Evolutionary conservation across 106 monocot species (phyloP), one percentile per base, ranked within the genome.

Genomic region (Dioscorea zingiberensis): DNA sequence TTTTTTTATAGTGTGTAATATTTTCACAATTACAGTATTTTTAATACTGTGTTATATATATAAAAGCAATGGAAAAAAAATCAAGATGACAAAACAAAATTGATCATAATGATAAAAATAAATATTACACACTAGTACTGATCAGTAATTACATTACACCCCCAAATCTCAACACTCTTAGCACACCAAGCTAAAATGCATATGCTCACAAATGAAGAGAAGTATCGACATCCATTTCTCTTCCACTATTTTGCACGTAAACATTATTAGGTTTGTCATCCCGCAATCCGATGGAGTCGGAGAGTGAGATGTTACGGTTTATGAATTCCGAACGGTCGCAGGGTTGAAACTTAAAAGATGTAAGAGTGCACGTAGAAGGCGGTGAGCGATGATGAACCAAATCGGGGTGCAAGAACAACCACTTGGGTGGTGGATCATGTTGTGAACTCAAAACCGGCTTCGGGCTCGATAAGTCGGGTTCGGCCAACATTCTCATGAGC

Each of bases 121-220:
- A 38, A 38, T 1, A n/a, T n/a, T n/a, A 38, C 38, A 38, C 38
- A 38, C 38, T 38, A 38, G 15, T 53, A 5, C 8, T 53, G 4
- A 53, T 18, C 4, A 53, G 13, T 53, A 18, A 16, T 53, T 53
- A 53, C 14, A 53, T 0, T 53, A 19, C 51, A 53, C 14, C 51
- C 15, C 51, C 51, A 53, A 53, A 7, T 53, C 51, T 53, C 19
- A 18, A 4, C 19, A 19, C 0, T 15, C 2, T 15, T 53, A 7
- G 15, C 19, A 53, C 51, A 53, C 16, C 8, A 53, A 16, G 19
- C 51, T 18, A n/a, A n/a, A 53, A n/a, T 16, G 10, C 0, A 53
- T n/a, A n/a, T n/a, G 27, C 32, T 81, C 69, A 87, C 72, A 92
- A 78, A 76, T 88, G 88, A 78, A 93, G 93, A 21, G 88, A 80